These are phyloP conservation scores for Inonotus hispidus DNA, from an alignment of 1,284 basidiomycete species.

Conservation along the genomic window DNA sequence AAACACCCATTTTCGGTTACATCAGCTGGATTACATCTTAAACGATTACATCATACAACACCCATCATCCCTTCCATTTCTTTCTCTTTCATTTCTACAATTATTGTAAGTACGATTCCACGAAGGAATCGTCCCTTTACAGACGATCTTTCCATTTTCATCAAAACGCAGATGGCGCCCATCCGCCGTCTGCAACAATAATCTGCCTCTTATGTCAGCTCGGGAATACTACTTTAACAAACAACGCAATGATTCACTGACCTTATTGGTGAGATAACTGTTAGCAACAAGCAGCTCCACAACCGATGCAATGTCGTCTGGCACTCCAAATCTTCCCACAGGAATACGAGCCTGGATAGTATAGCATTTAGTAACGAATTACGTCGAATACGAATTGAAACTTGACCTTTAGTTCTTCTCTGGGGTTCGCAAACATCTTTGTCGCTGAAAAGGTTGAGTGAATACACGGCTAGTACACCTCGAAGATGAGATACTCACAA, in stretches of 20 bases:
- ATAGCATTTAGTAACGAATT: neutral
- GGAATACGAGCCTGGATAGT: slow-evolving; percentile 39
- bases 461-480: neutral
- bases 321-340: slow-evolving; percentile 44
- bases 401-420: slow-evolving; percentile 30
- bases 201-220: slow-evolving; percentile 11
- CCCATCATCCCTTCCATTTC: neutral
- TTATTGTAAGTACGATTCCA: too few relatives aligned
- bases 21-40: neutral
- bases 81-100: neutral
- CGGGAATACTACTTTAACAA: neutral
- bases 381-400: neutral
- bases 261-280: slow-evolving; percentile 53
- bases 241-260: slow-evolving; percentile 21
- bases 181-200: slow-evolving; percentile 19
- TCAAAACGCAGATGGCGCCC: slow-evolving; percentile 18
- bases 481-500: slow-evolving; percentile 26
- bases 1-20: neutral
- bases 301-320: slow-evolving; percentile 45
- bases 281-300: slow-evolving; percentile 45
- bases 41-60: too few relatives aligned
- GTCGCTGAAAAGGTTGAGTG: slow-evolving; percentile 11
- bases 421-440: slow-evolving; percentile 21
- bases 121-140: too few relatives aligned
- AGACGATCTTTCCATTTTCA: too few relatives aligned